A percentile compares a stretch with the other conserved stretches of the same genome.
These are phyloP conservation scores for Rhodotorula sp. DNA, from an alignment of 1,284 basidiomycete species.

Conservation along the genomic window DNA sequence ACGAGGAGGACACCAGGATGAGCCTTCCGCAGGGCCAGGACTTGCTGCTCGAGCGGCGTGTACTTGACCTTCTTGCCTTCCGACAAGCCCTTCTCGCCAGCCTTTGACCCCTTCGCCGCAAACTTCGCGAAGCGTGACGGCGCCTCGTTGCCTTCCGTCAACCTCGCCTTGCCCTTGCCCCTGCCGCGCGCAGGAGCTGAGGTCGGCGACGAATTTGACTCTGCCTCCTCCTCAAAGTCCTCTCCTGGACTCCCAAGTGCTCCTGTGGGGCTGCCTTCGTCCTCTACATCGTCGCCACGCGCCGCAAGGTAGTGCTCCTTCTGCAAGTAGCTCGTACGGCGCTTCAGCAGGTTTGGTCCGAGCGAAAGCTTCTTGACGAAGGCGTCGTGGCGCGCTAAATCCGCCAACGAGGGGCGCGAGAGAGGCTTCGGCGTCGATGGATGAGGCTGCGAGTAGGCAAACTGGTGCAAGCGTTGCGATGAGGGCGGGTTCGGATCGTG, in stretches of 20 bases:
- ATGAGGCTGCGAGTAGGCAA: slow-evolving; percentile 1
- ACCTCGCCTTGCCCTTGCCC: slow-evolving; percentile 26
- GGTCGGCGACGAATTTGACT: background rate
- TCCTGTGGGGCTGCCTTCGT: background rate
- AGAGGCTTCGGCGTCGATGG: background rate
- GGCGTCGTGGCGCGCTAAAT: slow-evolving; percentile 7
- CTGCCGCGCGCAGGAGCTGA: background rate
- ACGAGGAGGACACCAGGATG: slow-evolving; percentile 42
- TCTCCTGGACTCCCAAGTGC: too few relatives aligned
- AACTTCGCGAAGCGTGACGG: slow-evolving; percentile 14
- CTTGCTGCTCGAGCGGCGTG: slow-evolving; percentile 45
- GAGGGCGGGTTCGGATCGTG: background rate
- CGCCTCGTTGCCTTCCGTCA: background rate
- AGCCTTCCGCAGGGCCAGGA: slow-evolving; percentile 38
- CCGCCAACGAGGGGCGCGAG: background rate
- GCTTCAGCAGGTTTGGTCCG: slow-evolving; percentile 9
- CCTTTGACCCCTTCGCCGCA: slow-evolving; percentile 7
- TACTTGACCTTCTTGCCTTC: slow-evolving; percentile 33
- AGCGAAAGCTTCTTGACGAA: slow-evolving; percentile 27
- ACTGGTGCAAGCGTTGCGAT: slow-evolving; percentile 1
- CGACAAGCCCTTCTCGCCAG: background rate
- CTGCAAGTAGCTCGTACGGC: slow-evolving; percentile 24
- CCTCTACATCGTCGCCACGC: background rate
- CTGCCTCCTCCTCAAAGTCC: background rate
- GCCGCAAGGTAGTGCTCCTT: slow-evolving; percentile 31